These are phyloP conservation scores for Mycena metata DNA, from an alignment of 768 basidiomycete species.

Conservation along the genomic window DNA sequence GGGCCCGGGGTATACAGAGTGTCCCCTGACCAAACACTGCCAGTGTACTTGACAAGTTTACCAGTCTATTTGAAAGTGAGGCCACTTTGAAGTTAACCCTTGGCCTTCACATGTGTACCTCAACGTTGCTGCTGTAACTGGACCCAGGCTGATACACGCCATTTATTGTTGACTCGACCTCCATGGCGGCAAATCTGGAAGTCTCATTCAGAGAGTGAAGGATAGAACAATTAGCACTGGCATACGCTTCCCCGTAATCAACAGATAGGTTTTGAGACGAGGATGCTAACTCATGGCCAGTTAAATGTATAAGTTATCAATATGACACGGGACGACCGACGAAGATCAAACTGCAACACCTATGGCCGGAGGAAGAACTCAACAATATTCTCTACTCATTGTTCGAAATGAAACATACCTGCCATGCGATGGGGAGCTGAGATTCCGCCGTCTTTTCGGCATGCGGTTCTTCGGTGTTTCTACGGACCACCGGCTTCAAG, in stretches of 20 bases:
- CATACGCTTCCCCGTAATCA: conserved; percentile 4
- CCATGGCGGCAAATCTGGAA: conserved; percentile 10
- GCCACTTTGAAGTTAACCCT: too few species aligned
- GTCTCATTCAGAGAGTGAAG: not conserved
- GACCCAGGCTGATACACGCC: conserved; percentile 10
- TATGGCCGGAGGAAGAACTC: not conserved
- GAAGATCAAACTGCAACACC: conserved; percentile 18
- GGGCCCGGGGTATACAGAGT: conserved; percentile 1
- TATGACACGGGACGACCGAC: conserved; percentile 2
- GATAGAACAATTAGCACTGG: not conserved
- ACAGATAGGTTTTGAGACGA: not conserved
- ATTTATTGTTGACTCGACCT: conserved; percentile 5
- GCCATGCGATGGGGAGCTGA: conserved; percentile 10
- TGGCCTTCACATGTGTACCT: too few species aligned
- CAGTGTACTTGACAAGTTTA: conserved; percentile 17
- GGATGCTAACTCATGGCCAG: not conserved
- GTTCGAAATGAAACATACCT: conserved; percentile 8
- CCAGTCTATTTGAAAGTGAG: conserved; percentile 13
- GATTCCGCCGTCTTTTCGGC: not conserved
- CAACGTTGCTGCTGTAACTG: too few species aligned
- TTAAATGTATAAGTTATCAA: not conserved
- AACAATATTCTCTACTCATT: not conserved
- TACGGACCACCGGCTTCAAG: conserved; percentile 4
- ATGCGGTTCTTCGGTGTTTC: conserved; percentile 9
- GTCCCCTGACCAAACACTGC: conserved; percentile 6